Evolutionary conservation across 495 filamentous ascomycete species (phyloP), one percentile per base, ranked within the genome.

Genomic region (Polyplosphaeria fusca): DNA sequence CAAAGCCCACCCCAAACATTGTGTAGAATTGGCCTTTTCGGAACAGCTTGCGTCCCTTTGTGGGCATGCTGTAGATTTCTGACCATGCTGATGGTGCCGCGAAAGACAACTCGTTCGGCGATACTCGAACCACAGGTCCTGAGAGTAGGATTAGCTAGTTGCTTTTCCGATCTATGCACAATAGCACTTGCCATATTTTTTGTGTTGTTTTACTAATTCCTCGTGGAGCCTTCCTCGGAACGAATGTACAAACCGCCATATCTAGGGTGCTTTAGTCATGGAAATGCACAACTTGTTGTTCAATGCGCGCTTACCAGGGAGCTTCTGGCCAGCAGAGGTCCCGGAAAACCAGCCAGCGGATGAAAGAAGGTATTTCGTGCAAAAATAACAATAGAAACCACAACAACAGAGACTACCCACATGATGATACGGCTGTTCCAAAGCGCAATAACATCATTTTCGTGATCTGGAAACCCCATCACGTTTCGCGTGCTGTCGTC

Each of bases 61-160:
- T 4, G 19, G 49, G 25, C 32, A 11, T 64, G 2, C 59, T 58
- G 41, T 66, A 66, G 24, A 66, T 59, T 24, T n/a, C 47, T 28
- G 35, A 28, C 46, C 39, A 66, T 7, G 63, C 57, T 4, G 5
- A 14, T 3, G 40, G 38, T 19, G 48, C 44, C 32, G 61, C 30
- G 47, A 66, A 66, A 20, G 59, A 58, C 12, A 63, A 20, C 24
- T 62, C 54, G 27, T 63, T 63, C 1, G 63, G 63, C 18, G 59
- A 58, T 1, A 66, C 52, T 20, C 63, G 45, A 5, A 47, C 22
- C 14, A 47, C 16, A 26, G 45, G 45, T 23, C 45, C 45, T 47
- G 7, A 9, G 7, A n/a, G 30, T n/a, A 35, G 7, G 9, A 35
- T 35, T 35, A 35, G 30, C 30, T 9, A n/a, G 30, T 35, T n/a